Conservation (phyloP, 805 yeast species). For the Candida vartiovaarae region DNA sequence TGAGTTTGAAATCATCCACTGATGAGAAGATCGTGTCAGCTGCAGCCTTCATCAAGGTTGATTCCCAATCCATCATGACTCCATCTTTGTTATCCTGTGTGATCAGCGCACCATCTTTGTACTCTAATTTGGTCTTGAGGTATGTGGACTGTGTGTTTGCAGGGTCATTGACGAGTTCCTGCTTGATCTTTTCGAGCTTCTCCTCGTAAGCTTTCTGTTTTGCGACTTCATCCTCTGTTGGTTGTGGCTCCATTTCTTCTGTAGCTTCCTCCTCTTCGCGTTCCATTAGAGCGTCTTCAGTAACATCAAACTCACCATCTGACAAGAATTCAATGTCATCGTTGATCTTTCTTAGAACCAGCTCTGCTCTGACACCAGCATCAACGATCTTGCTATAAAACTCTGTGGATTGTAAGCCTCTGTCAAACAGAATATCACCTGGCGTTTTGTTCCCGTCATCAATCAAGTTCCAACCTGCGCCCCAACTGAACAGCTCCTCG, state of each 20-base stretch:
- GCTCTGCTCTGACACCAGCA: slow-evolving; percentile 89
- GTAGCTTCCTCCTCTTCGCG: slow-evolving; percentile 17
- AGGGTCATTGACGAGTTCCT: slow-evolving; percentile 38
- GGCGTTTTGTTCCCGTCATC: slow-evolving; percentile 73
- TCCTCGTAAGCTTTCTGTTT: slow-evolving; percentile 8
- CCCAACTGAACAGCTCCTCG: slow-evolving; percentile 64
- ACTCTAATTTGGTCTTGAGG: slow-evolving; percentile 58
- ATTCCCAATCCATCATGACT: slow-evolving; percentile 98
- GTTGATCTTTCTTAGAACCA: slow-evolving; percentile 63
- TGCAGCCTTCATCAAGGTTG: slow-evolving; percentile 71
- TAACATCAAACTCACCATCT: slow-evolving; percentile 17
- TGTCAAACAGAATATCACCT: slow-evolving; percentile 66
- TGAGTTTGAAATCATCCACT: slow-evolving; percentile 11
- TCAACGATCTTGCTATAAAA: slow-evolving; percentile 50
- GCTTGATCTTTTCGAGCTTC: slow-evolving; percentile 16
- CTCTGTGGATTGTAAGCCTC: slow-evolving; percentile 35
- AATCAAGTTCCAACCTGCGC: slow-evolving; percentile 87
- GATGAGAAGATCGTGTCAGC: slow-evolving; percentile 63
- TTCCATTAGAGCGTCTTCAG: slow-evolving; percentile 2
- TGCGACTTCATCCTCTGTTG: slow-evolving; percentile 10
- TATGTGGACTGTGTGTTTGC: slow-evolving; percentile 61
- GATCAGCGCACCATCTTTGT: slow-evolving; percentile 58
- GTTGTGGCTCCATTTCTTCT: slow-evolving; percentile 13
- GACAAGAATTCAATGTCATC: slow-evolving; percentile 54
- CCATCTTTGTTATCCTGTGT: slow-evolving; percentile 74